Base-by-base conservation (phyloP, 164 flowering plant species). In the Malania oleifera region DNA sequence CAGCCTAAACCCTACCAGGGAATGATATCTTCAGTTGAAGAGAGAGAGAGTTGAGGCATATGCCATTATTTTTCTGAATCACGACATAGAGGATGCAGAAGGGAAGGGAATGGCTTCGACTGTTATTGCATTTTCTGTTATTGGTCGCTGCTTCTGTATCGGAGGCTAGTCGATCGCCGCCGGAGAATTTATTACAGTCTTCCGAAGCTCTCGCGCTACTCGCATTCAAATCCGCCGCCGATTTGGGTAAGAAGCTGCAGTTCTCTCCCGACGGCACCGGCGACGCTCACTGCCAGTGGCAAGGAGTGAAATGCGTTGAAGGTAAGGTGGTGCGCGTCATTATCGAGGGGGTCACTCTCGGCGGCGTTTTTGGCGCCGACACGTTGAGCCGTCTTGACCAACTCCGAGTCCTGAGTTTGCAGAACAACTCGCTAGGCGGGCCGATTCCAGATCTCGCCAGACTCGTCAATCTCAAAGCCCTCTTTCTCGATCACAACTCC, bases 371-470 rank as follows among this genome's bases (percentile, higher is more conserved):
- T 59, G 61, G 78, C 20, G 52, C 80, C 24, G 39, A 79, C 73
- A 61, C 96, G 1, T 61, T 92, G 48, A 52, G 67, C 54, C 70
- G 63, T 7, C 79, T 92, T 15, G 88, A 80, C 76, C 87, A 89
- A 69, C 85, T 92, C 59, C 71, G 96, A 23, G 87, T 89, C 34
- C 79, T 92, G n/a, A 80, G 83, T 56, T 73, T 92, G 10, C 83
- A 71, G 43, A 80, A 83, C 80, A 80, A 80, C 80, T 83, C 90
- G 13, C 89, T 92, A 69, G 48, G 80, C 49, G 98, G 96, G 0
- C 75, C 88, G n/a, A 66, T 92, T 13, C 97, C 98, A 0, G 87
- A 92, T 43, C 77, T 92, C 40, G 76, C 96, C 47, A 50, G 61
- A 0, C 81, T 92, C 22, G 14, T 65, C 55, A 84, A 84, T 52